Evolutionary conservation across 2,329 filamentous ascomycete genomes (phyloP).

Genomic region (Stachybotrys chlorohalonatus): DNA sequence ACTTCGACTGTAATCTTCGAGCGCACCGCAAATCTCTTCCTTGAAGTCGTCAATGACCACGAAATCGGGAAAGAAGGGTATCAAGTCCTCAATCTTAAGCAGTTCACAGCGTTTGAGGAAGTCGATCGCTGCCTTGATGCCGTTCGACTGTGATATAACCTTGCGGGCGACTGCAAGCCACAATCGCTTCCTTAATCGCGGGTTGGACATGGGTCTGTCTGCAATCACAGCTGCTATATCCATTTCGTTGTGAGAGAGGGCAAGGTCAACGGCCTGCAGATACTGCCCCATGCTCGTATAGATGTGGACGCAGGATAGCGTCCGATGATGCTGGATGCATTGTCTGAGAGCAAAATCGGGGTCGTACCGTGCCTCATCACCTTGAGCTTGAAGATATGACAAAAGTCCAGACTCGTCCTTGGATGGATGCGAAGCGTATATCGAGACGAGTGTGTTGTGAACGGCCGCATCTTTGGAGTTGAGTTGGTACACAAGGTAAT

Average conservation of each 20-base stretch:
- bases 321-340: conserved; percentile 89
- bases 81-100: conserved; percentile 89
- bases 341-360: conserved; percentile 92
- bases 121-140: conserved; percentile 88
- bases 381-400: conserved; percentile 83
- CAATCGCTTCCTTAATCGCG: conserved; percentile 78
- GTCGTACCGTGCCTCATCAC: conserved; percentile 79
- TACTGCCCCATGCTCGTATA: conserved; percentile 97
- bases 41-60: conserved; percentile 99
- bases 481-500: conserved; percentile 84
- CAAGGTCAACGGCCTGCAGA: conserved; percentile 84
- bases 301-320: conserved; percentile 92
- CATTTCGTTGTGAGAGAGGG: conserved; percentile 79
- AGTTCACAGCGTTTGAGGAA: conserved; percentile 88
- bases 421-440: conserved; percentile 81
- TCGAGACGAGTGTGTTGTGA: conserved; percentile 93
- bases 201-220: conserved; percentile 71
- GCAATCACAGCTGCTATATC: conserved; percentile 86
- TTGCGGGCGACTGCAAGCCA: conserved; percentile 95
- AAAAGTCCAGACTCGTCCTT: conserved; percentile 78
- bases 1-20: conserved; percentile 86
- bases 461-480: conserved; percentile 75
- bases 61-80: conserved; percentile 98
- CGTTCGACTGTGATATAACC: conserved; percentile 77
- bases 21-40: conserved; percentile 87